These are phyloP conservation scores for Kalaharituber pfeilii DNA, from an alignment of 2,329 filamentous ascomycete genomes.

Conservation along the genomic window DNA sequence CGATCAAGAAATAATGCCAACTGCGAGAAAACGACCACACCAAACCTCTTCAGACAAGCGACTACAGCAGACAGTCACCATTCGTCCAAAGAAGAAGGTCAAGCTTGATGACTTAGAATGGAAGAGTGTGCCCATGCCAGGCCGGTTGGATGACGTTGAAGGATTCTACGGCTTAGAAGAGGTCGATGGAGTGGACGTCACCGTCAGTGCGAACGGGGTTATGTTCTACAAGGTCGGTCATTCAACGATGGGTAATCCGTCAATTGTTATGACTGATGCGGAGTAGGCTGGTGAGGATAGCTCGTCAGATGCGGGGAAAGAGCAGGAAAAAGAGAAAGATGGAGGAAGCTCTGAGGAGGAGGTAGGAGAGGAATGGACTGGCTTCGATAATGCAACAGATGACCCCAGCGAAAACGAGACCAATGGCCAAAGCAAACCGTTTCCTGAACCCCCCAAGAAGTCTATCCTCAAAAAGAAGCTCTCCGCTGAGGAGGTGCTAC, in stretches of 20 bases:
- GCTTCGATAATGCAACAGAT: slow-evolving; percentile 17
- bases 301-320: slow-evolving; percentile 11
- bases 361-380: background rate
- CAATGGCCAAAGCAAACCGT: slow-evolving; percentile 11
- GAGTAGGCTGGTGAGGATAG: background rate
- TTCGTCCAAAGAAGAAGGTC: background rate
- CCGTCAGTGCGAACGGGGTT: slow-evolving; percentile 41
- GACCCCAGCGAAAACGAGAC: slow-evolving; percentile 11
- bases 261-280: slow-evolving; percentile 22
- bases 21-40: no score
- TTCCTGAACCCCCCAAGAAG: background rate
- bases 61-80: no score
- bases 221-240: slow-evolving; percentile 27
- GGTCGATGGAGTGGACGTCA: slow-evolving; percentile 78
- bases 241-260: slow-evolving; percentile 23
- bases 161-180: slow-evolving; percentile 88
- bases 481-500: background rate
- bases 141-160: slow-evolving; percentile 72
- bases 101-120: slow-evolving; percentile 40
- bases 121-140: slow-evolving; percentile 49
- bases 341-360: slow-evolving; percentile 19
- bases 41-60: no score
- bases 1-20: no score
- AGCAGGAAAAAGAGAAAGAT: slow-evolving; percentile 14
- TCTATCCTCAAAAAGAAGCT: background rate